A percentile compares a stretch with the other conserved stretches of the same genome.
Conservation (phyloP, 331 rosid species). For the Spiraea crenata region DNA sequence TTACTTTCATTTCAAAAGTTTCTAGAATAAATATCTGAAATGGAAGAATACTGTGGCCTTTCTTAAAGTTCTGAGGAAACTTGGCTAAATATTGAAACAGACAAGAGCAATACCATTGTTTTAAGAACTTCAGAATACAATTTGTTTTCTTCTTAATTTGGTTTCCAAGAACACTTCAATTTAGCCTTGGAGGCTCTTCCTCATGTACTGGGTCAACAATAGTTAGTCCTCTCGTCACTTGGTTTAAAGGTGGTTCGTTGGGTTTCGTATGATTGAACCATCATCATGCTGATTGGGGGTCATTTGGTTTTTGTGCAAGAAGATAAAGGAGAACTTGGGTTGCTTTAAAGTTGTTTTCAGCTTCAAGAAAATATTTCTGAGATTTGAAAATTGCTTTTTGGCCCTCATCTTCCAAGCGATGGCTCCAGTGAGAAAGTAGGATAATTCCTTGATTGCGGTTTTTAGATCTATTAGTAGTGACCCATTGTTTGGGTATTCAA, state of each 20-base stretch:
- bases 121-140: background rate
- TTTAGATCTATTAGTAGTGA: background rate
- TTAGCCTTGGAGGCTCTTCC: background rate
- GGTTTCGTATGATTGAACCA: constrained; percentile 16
- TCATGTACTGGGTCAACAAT: background rate
- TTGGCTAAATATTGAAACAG: background rate
- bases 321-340: background rate
- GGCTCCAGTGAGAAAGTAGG: constrained; percentile 3
- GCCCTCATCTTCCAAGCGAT: constrained; percentile 4
- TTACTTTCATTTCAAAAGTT: background rate
- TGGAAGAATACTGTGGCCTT: background rate
- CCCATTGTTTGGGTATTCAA: background rate
- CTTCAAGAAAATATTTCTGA: background rate
- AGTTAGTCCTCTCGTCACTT: background rate
- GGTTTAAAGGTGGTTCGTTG: constrained; percentile 10
- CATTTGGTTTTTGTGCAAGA: background rate
- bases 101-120: background rate
- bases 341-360: background rate
- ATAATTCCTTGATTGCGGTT: background rate
- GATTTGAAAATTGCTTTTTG: background rate
- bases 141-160: background rate
- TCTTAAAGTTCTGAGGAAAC: background rate
- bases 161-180: background rate
- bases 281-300: background rate
- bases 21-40: background rate